Evolutionary conservation across 441 rosid species (phyloP).

Genomic region (Geranium incanum): DNA sequence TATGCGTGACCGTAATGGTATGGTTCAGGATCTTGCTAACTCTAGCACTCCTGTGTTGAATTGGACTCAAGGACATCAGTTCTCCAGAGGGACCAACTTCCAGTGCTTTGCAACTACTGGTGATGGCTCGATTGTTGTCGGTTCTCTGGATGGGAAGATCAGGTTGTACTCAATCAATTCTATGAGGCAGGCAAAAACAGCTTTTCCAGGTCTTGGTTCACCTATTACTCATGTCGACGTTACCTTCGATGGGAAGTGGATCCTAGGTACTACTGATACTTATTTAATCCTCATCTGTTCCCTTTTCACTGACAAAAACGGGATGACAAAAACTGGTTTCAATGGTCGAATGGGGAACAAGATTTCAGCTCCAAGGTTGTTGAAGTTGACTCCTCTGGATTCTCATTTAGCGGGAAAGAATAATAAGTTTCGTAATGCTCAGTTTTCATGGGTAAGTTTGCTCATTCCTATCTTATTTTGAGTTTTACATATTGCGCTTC

Average conservation of each 20-base stretch:
- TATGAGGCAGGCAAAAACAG: conserved; percentile 92
- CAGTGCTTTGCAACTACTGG: conserved; percentile 93
- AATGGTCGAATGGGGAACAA: conserved; percentile 89
- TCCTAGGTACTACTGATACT: conserved; percentile 85
- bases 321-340: conserved; percentile 79
- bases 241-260: conserved; percentile 93
- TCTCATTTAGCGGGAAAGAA: conserved; percentile 75
- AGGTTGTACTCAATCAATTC: conserved; percentile 67
- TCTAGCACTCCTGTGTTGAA: conserved; percentile 61
- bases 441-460: conserved; percentile 82
- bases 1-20: conserved; percentile 79
- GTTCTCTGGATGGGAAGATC: conserved; percentile 91
- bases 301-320: conserved; percentile 72
- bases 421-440: conserved; percentile 79
- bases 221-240: conserved; percentile 90
- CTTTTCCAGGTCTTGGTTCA: conserved; percentile 95
- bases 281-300: conserved; percentile 80
- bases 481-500: neutral
- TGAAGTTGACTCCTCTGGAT: conserved; percentile 77
- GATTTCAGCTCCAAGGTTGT: conserved; percentile 84
- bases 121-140: conserved; percentile 89
- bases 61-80: conserved; percentile 92
- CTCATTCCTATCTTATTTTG: conserved; percentile 8
- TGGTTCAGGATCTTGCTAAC: conserved; percentile 80
- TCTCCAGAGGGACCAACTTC: conserved; percentile 87